Evolutionary conservation across 306 rosid genomes (phyloP).

Genomic region (Pterocarpus macrocarpus): DNA sequence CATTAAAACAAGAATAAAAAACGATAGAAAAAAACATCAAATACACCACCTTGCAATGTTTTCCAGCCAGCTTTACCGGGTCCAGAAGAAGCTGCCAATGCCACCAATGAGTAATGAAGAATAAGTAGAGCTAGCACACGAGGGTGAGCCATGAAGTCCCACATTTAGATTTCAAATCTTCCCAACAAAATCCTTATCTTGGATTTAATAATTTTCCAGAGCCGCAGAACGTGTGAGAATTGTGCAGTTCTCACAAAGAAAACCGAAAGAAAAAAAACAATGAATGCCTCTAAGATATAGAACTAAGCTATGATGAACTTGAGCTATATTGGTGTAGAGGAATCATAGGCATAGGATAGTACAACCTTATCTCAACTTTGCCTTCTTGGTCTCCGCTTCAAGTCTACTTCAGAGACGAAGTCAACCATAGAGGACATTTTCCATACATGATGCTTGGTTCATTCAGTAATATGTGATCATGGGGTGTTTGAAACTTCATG

Average conservation of each 20-base stretch:
- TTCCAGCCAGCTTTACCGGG: conserved; percentile 55
- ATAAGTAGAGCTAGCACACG: conserved; percentile 52
- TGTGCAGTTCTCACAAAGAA: too few species aligned
- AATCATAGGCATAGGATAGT: conserved; percentile 1
- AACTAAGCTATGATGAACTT: conserved; percentile 17
- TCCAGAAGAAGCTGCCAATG: conserved; percentile 74
- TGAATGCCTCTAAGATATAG: neutral
- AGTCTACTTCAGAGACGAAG: conserved; percentile 31
- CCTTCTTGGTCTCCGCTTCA: neutral
- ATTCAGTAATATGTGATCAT: neutral
- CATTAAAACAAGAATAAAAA: neutral
- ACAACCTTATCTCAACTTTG: neutral
- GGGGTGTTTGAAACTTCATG: conserved; percentile 41
- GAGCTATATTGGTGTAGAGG: conserved; percentile 3
- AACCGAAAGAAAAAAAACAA: neutral
- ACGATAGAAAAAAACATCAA: neutral
- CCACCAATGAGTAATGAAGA: conserved; percentile 50
- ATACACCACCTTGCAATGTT: conserved; percentile 65
- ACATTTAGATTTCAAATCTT: conserved; percentile 51
- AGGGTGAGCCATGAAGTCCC: conserved; percentile 58
- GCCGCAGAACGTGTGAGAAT: conserved; percentile 14
- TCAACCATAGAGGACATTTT: conserved; percentile 38
- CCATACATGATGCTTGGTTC: conserved; percentile 13
- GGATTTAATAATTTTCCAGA: conserved; percentile 24
- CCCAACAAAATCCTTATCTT: conserved; percentile 33